Base-by-base conservation (phyloP, 2,329 filamentous ascomycete species). In the Sporothrix curviconia region DNA sequence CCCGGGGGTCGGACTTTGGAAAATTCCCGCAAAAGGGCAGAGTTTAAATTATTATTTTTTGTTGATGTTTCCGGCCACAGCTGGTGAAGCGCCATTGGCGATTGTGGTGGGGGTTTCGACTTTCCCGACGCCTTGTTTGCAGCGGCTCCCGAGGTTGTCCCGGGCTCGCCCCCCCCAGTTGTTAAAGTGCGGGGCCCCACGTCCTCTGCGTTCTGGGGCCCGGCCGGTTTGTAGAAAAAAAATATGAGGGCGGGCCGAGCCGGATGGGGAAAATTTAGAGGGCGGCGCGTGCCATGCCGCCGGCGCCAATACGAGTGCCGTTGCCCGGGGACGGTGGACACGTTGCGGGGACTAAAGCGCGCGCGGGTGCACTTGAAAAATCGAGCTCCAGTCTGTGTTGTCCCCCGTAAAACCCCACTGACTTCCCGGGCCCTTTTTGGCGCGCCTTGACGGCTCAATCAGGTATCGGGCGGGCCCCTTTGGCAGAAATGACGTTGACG, bases 251-350 rank as follows among this genome's bases (percentile, higher is more conserved):
- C 88, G 89, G 7, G n/a, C 87, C 87, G 3, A 90, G 75, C 63
- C 86, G 85, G 30, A 89, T 78, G 69, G 90, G n/a, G n/a, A n/a
- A 78, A 3, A 87, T 85, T 64, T 90, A 90, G 28, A 89, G 81
- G 17, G 86, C 85, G 3, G 87, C 85, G 59, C 87, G 78, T 6
- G 86, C 87, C 85, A 90, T 90, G 24, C 87, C 87, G 36, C 82
- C 82, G 4, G 82, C 82, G 15, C 82, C 82, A 52, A 85, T 76
- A 85, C 79, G 9, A 85, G 72, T 0, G 73, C 81, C 0, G 77
- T 80, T 3, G 79, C 80, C 28, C 72, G 72, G 22, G 72, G 74
- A 0, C 78, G 76, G 17, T 80, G 79, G 0, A 84, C 76, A 4
- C 78, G 64, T 85, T 85, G 3, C 85, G 80, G 5, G 86, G 86